These are phyloP conservation scores for Sophora flavescens DNA, from an alignment of 306 rosid species.

Conservation along the genomic window DNA sequence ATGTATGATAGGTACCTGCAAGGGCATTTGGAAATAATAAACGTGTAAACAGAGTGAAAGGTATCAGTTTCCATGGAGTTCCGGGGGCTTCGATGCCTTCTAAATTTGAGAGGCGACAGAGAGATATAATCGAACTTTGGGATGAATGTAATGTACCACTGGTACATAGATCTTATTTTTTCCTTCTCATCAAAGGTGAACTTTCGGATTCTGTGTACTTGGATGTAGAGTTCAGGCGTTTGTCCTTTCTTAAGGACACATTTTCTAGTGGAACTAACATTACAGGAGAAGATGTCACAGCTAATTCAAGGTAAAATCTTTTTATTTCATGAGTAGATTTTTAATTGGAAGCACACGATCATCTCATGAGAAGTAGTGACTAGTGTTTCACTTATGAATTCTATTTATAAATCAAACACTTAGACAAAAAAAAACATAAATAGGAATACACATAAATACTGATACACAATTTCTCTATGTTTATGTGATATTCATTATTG, in stretches of 20 bases:
- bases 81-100: conserved; percentile 32
- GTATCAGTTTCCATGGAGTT: conserved; percentile 30
- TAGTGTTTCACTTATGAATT: conserved; percentile 19
- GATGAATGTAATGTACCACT: conserved; percentile 75
- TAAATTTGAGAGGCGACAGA: conserved; percentile 68
- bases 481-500: conserved; percentile 8
- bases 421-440: neutral
- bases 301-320: conserved; percentile 70
- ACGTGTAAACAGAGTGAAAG: conserved; percentile 42
- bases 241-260: conserved; percentile 66
- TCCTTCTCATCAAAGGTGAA: conserved; percentile 83
- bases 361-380: conserved; percentile 2
- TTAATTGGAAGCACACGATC: neutral
- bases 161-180: conserved; percentile 82
- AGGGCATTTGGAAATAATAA: conserved; percentile 22
- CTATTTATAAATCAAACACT: conserved; percentile 1
- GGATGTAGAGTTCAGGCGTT: conserved; percentile 82
- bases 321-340: conserved; percentile 21
- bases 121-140: conserved; percentile 81
- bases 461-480: neutral
- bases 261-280: conserved; percentile 52
- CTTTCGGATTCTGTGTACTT: conserved; percentile 77
- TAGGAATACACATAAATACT: neutral
- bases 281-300: conserved; percentile 53
- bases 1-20: conserved; percentile 51